A percentile compares a stretch with the other conserved stretches of the same genome.
Evolutionary conservation across 73 alveolate species (phyloP).

Genomic region (Tetrahymena malaccensis): DNA sequence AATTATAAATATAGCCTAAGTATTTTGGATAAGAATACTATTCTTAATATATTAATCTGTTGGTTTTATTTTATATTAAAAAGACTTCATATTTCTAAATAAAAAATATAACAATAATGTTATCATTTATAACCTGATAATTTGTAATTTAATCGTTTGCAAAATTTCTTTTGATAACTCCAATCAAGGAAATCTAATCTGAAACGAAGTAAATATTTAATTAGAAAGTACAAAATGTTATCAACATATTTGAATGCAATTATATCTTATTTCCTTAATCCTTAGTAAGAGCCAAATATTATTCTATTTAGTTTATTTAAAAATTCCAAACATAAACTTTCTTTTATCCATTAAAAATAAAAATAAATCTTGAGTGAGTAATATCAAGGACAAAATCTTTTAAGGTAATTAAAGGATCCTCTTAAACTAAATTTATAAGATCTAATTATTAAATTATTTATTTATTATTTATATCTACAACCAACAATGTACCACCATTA

Average conservation of each 20-base stretch:
- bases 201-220: no score
- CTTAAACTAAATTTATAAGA: background rate
- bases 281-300: background rate
- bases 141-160: background rate
- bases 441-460: no score
- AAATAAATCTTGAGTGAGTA: background rate
- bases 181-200: no score
- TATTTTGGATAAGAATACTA: background rate
- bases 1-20: background rate
- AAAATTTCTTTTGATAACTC: background rate
- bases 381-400: background rate
- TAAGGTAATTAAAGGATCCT: background rate
- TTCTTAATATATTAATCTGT: no score
- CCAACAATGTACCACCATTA: background rate
- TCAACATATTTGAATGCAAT: no score
- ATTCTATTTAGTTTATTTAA: background rate
- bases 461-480: background rate
- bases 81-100: background rate
- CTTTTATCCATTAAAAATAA: background rate
- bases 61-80: no score
- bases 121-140: no score
- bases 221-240: background rate
- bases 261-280: background rate
- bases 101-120: no score
- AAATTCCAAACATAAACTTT: no score